These are phyloP conservation scores for Lepiota venenata DNA, from an alignment of 768 basidiomycete genomes.

Conservation along the genomic window DNA sequence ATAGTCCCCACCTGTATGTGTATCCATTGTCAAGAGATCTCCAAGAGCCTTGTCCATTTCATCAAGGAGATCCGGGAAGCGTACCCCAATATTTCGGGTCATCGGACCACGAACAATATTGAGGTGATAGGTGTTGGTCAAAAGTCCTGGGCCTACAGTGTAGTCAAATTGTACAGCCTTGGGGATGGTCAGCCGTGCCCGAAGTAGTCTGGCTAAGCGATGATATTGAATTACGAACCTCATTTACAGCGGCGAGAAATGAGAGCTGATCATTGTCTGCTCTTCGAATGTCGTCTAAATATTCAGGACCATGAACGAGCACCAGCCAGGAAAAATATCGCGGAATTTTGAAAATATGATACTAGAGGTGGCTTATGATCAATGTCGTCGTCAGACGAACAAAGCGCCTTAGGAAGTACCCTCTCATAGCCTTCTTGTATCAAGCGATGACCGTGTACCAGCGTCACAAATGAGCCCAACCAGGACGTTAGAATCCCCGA, in stretches of 20 bases:
- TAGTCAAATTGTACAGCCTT: conserved; percentile 30
- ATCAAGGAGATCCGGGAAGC: conserved; percentile 37
- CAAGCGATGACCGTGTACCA: neutral
- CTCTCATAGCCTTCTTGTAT: neutral
- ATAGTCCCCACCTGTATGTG: too few relatives aligned
- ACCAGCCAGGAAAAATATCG: neutral
- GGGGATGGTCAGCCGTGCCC: too few relatives aligned
- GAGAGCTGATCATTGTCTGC: neutral
- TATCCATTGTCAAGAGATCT: conserved; percentile 17
- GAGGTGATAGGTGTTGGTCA: conserved; percentile 32
- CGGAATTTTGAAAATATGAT: neutral
- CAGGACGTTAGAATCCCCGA: neutral
- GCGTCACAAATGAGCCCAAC: neutral
- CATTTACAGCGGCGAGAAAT: neutral
- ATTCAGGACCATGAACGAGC: neutral
- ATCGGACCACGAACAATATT: conserved; percentile 31
- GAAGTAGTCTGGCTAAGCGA: neutral
- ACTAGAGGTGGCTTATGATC: neutral
- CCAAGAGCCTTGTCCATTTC: conserved; percentile 41
- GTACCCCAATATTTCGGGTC: conserved; percentile 30
- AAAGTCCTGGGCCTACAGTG: conserved; percentile 30
- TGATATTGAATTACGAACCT: neutral
- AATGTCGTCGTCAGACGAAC: neutral
- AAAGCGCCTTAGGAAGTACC: neutral
- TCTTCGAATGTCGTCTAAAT: neutral